Evolutionary conservation across 2,329 filamentous ascomycete species (phyloP), one percentile per base, ranked within the genome.

Genomic region (Teratosphaeria epicoccoides): DNA sequence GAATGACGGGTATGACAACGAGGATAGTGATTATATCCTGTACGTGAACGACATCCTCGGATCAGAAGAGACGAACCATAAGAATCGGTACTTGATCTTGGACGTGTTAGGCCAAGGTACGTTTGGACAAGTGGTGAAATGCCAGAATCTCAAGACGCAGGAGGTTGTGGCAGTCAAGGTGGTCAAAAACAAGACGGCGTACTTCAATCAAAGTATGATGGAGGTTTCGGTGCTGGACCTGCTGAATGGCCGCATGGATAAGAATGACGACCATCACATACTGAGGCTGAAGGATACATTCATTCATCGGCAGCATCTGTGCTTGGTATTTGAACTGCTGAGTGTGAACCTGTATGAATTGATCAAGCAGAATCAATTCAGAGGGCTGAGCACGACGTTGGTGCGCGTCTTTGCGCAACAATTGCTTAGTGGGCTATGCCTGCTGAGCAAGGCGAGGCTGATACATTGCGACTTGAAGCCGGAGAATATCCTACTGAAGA

Each of bases 141-240:
- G 93, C 67, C 93, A 98, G 70, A 98, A 98, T 63, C 72, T 98
- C 62, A 96, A 95, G 73, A 97, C 93, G 0, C 90, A 96, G 68
- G 93, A 98, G 71, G 93, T 98, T 37, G 93, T 98, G 44, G 93
- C 93, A 3, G 93, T 98, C 60, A 98, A 98, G 73, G 93, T 98
- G 50, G 93, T 98, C 73, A 98, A 98, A 74, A 98, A 98, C 71
- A 84, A 91, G 63, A 98, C 93, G 1, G 93, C 93, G 33, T 98
- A 98, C 70, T 98, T 98, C 75, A 98, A 98, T 67, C 93, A 98
- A 71, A 97, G 93, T 70, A 98, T 98, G 93, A 98, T 98, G 93
- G 93, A 98, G 68, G 93, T 98, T 26, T 98, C 93, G 1, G 93
- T 98, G 23, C 77, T 98, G 52, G 93, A 98, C 70, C 68, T 98